These are phyloP conservation scores for Solanum virginianum DNA, from an alignment of 257 asterid species.

Conservation along the genomic window DNA sequence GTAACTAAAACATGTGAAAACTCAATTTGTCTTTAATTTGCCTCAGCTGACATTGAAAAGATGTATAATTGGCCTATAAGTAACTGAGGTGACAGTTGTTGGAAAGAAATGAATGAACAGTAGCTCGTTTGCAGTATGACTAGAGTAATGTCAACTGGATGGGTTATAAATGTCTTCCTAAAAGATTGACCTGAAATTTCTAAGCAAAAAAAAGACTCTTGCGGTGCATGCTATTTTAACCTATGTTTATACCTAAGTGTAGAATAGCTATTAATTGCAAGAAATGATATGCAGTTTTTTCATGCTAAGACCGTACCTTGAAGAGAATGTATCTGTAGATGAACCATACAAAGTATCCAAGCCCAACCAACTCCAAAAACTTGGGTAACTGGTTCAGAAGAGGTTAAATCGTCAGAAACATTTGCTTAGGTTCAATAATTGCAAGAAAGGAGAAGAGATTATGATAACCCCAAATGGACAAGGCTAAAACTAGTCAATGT, in stretches of 20 bases:
- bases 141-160: neutral
- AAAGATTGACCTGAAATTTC: neutral
- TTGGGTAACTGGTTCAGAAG: conserved; percentile 2
- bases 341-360: conserved; percentile 16
- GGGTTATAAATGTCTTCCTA: neutral
- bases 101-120: neutral
- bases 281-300: neutral
- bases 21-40: neutral
- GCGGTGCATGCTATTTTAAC: neutral
- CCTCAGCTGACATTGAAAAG: neutral
- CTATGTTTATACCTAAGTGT: neutral
- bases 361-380: conserved; percentile 11
- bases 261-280: neutral
- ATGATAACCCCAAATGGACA: neutral
- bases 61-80: neutral
- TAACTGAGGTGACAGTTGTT: neutral
- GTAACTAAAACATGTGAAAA: neutral
- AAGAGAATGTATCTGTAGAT: conserved; percentile 11
- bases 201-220: neutral
- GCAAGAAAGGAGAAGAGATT: neutral
- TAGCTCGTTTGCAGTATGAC: neutral
- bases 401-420: neutral
- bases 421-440: neutral
- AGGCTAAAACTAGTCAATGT: neutral
- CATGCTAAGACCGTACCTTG: neutral